phyloP scores from a whole-genome alignment of 2,329 filamentous ascomycete genomes.

The Ophiostoma sp. region DNA sequence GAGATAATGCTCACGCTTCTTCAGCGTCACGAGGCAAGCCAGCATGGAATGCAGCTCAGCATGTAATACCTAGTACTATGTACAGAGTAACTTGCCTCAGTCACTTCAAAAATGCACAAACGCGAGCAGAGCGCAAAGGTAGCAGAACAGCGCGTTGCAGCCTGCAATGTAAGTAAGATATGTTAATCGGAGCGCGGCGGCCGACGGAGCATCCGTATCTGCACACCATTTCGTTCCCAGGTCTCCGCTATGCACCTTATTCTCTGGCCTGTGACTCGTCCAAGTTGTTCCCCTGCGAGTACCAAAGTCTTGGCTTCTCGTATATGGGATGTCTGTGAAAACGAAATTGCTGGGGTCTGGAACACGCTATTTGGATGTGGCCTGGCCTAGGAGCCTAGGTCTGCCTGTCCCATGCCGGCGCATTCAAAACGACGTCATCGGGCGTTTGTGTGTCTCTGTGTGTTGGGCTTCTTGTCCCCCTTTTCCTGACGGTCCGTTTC shows the following conservation, averaged over 20 bases:
- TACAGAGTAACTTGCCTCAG: too few species aligned
- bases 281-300: not conserved
- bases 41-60: not conserved
- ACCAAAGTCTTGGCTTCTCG: constrained; percentile 4
- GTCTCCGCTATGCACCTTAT: not conserved
- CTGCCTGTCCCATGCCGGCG: not conserved
- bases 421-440: constrained; percentile 23
- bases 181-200: not conserved
- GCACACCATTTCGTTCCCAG: not conserved
- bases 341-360: constrained; percentile 9
- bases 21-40: not conserved
- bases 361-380: not conserved
- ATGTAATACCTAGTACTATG: too few species aligned
- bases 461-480: not conserved
- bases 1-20: not conserved
- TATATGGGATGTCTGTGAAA: constrained; percentile 13
- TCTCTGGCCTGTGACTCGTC: not conserved
- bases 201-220: not conserved
- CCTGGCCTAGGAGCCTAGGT: not conserved
- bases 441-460: not conserved
- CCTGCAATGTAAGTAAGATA: not conserved
- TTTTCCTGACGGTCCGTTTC: not conserved
- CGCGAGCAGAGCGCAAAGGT: not conserved
- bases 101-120: not conserved
- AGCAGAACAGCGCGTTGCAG: not conserved